Percentiles rank a stretch among this genome's conserved stretches.
Conservation (phyloP, 1,284 basidiomycete species). For the Puccinia novopanici region DNA sequence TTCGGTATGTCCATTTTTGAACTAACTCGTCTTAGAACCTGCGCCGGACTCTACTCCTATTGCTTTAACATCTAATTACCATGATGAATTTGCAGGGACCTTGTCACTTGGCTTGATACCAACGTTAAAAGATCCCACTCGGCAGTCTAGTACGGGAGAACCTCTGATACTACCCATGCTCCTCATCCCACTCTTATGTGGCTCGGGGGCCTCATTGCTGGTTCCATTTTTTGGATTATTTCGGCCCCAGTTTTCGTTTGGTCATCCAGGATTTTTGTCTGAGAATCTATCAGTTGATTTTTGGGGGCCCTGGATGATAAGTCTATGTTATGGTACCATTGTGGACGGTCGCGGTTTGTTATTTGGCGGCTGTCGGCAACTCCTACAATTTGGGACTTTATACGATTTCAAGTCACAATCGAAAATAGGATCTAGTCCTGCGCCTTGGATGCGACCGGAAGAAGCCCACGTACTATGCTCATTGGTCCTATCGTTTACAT, state of each 20-base stretch:
- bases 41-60: background rate
- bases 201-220: constrained; percentile 44
- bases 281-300: constrained; percentile 36
- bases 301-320: constrained; percentile 46
- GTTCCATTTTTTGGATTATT: constrained; percentile 48
- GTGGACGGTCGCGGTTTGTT: constrained; percentile 42
- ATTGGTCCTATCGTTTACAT: constrained; percentile 34
- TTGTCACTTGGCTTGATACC: constrained; percentile 40
- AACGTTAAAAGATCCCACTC: constrained; percentile 8
- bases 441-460: constrained; percentile 34
- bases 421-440: background rate
- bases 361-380: constrained; percentile 25
- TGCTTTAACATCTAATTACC: background rate
- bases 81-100: constrained; percentile 20
- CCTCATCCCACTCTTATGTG: constrained; percentile 43
- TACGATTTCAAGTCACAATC: background rate
- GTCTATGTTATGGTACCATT: constrained; percentile 36
- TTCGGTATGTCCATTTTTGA: constrained; percentile 23
- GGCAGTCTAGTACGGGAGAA: constrained; percentile 11
- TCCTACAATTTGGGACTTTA: background rate
- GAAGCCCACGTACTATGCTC: constrained; percentile 47
- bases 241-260: constrained; percentile 36
- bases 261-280: constrained; percentile 38
- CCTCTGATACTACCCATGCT: constrained; percentile 40
- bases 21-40: background rate